These are phyloP conservation scores for Alternaria hordeiaustralica DNA, from an alignment of 2,329 filamentous ascomycete genomes.

Conservation along the genomic window DNA sequence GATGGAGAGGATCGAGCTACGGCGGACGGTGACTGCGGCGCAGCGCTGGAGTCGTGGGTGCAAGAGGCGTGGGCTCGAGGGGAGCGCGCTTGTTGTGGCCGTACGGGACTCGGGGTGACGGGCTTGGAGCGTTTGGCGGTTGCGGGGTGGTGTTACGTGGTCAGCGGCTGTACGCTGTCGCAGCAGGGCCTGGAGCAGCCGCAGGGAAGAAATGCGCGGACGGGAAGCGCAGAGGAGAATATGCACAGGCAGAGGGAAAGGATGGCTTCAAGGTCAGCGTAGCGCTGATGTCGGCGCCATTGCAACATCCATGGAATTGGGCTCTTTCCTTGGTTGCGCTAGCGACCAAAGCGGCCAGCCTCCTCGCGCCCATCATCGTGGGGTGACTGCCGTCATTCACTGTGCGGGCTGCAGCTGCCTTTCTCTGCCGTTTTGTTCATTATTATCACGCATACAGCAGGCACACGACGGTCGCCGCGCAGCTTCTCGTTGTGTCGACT, in stretches of 20 bases:
- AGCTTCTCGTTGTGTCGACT: not conserved
- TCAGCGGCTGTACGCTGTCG: conserved; percentile 6
- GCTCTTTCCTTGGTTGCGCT: conserved; percentile 13
- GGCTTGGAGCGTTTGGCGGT: conserved; percentile 15
- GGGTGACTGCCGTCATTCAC: not conserved
- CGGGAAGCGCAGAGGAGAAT: not conserved
- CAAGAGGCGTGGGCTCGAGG: not conserved
- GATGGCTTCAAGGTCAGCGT: conserved; percentile 12
- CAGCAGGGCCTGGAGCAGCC: not conserved
- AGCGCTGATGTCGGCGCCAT: conserved; percentile 16
- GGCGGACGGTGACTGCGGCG: not conserved
- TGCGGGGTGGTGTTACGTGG: conserved; percentile 18
- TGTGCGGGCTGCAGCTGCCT: not conserved
- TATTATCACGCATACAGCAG: not conserved
- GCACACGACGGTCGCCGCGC: not conserved
- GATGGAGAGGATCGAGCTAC: not conserved
- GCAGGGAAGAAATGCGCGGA: not conserved
- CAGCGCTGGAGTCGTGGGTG: not conserved
- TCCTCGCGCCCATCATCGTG: conserved; percentile 4
- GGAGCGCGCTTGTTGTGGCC: not conserved
- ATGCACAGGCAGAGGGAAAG: conserved; percentile 5
- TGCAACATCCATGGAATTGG: conserved; percentile 16
- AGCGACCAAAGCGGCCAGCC: conserved; percentile 9
- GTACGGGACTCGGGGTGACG: conserved; percentile 6
- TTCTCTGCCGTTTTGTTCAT: not conserved